phyloP scores from a whole-genome alignment of 1,284 basidiomycete genomes.

The Crucibulum cyathiforme region DNA sequence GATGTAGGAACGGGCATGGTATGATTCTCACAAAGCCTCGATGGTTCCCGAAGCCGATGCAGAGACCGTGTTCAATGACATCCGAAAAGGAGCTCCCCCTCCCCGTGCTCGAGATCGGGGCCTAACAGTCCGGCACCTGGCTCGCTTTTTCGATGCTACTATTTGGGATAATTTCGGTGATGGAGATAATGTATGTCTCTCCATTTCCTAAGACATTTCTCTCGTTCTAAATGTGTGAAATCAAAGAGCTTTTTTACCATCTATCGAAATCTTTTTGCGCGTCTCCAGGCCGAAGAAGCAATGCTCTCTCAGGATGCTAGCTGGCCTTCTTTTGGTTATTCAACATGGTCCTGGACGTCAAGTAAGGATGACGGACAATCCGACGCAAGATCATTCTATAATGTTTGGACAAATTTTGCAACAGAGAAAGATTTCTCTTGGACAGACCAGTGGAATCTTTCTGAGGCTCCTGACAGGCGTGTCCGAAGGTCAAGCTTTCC shows the following conservation, averaged over 20 bases:
- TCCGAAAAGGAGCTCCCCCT: conserved; percentile 73
- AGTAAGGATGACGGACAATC: conserved; percentile 47
- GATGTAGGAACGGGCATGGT: conserved; percentile 95
- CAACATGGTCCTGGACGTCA: conserved; percentile 75
- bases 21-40: conserved; percentile 94
- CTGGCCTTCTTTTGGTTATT: conserved; percentile 87
- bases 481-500: conserved; percentile 70
- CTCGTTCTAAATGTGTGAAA: neutral
- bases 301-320: conserved; percentile 57
- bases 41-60: conserved; percentile 84
- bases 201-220: conserved; percentile 1
- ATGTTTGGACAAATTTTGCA: conserved; percentile 85
- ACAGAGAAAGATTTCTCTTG: conserved; percentile 92
- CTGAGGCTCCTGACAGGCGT: conserved; percentile 87
- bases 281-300: conserved; percentile 85
- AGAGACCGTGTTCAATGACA: conserved; percentile 84
- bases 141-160: conserved; percentile 85
- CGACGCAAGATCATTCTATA: conserved; percentile 80
- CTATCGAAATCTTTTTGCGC: conserved; percentile 87
- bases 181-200: conserved; percentile 61
- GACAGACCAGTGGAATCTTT: conserved; percentile 85
- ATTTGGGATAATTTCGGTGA: conserved; percentile 80
- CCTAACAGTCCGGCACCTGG: conserved; percentile 80
- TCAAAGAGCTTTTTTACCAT: conserved; percentile 88
- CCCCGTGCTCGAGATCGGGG: conserved; percentile 80